Evolutionary conservation across 2,329 filamentous ascomycete genomes (phyloP), one percentile per base, ranked within the genome.

Genomic region (Ustulina deusta): DNA sequence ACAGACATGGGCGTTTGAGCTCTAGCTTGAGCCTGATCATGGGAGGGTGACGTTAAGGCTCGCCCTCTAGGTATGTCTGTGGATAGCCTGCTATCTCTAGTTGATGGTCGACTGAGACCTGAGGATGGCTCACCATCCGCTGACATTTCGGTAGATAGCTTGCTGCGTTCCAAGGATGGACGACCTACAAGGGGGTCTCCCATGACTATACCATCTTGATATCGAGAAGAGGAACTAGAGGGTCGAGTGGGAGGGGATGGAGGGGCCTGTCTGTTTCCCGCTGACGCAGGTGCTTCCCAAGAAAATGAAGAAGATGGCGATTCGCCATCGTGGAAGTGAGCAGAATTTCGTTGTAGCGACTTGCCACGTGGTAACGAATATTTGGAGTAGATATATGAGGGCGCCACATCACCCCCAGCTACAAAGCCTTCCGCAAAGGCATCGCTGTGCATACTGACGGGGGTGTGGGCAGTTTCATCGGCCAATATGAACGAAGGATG

Each of bases 331-430:
- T 85, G 82, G 65, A 89, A 86, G 13, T 89, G 83, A 13, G 85
- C 78, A 1, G 90, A 90, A 44, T 88, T 85, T 66, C 93, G 86
- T 69, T 97, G 90, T 6, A 97, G 80, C 38, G 87, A 86, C 77
- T 96, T 93, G 15, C 95, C 95, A 69, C 95, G 88, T 0, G 96
- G 95, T 34, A 98, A 83, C 1, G 88, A 83, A 76, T 94, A 97
- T 68, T 92, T 97, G 7, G 93, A 91, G 78, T 97, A 96, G 17
- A 93, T 92, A 77, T 97, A 97, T 0, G 94, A 93, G 0, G 91
- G 86, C 2, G 89, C 87, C 1, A 85, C 81, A 70, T 75, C 83
- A 17, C 74, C 79, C 5, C 87, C 80, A 6, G 87, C 87, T 1
- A 49, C 78, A 74, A 71, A 76, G 75, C 63, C 54, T 36, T 90